These are phyloP conservation scores for Pythium aquatile DNA, from an alignment of 352 stramenopile genomes.

Conservation along the genomic window DNA sequence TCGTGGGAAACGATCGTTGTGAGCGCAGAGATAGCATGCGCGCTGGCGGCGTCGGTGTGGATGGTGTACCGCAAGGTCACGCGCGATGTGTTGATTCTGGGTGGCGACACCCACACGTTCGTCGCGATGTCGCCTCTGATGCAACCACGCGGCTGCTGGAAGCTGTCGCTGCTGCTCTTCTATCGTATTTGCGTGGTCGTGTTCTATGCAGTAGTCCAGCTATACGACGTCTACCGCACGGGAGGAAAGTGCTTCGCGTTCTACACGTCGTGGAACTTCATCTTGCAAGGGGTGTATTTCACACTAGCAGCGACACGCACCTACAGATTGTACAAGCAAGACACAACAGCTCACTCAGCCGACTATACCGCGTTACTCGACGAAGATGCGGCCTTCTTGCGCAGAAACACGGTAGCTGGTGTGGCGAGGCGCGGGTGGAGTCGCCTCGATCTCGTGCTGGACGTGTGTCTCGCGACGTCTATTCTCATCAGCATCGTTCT, in stretches of 20 bases:
- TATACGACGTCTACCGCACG: conserved; percentile 62
- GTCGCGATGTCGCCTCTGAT: conserved; percentile 35
- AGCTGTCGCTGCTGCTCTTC: conserved; percentile 37
- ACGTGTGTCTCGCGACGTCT: conserved; percentile 62
- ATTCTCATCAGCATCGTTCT: conserved; percentile 71
- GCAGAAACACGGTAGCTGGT: conserved; percentile 9
- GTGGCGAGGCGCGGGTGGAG: conserved; percentile 41
- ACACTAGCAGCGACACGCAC: conserved; percentile 32
- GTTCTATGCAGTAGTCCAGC: conserved; percentile 60
- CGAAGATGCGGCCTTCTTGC: conserved; percentile 29
- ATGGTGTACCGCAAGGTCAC: conserved; percentile 39
- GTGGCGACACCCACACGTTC: conserved; percentile 28
- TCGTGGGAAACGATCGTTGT: conserved; percentile 59
- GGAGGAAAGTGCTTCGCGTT: conserved; percentile 52
- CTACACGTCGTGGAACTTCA: conserved; percentile 88
- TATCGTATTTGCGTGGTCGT: conserved; percentile 35
- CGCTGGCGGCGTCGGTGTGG: conserved; percentile 47
- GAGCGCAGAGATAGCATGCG: conserved; percentile 39
- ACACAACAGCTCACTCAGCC: conserved; percentile 15
- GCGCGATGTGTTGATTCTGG: conserved; percentile 34
- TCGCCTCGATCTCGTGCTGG: conserved; percentile 58
- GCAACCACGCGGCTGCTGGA: conserved; percentile 46
- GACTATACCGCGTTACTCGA: conserved; percentile 46
- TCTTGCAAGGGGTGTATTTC: conserved; percentile 72
- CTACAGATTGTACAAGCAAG: conserved; percentile 26